phyloP scores from a whole-genome alignment of 345 rosid genomes.

The Hypericum perforatum region DNA sequence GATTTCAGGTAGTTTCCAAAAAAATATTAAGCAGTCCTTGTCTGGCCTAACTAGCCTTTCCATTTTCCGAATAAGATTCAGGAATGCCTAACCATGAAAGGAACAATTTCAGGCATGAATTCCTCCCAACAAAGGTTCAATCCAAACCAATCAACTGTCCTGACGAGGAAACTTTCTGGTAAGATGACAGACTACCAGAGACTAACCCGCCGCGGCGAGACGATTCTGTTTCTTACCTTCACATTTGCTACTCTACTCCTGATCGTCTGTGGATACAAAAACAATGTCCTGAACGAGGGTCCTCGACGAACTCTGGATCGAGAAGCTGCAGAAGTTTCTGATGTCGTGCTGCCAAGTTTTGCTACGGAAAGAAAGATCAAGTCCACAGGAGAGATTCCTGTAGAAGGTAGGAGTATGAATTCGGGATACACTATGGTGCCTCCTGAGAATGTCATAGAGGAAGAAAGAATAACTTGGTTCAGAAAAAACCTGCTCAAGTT shows the following conservation, averaged over 20 bases:
- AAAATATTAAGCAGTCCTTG: too few relatives aligned
- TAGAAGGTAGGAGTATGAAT: slow-evolving; percentile 8
- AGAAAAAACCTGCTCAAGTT: slow-evolving; percentile 26
- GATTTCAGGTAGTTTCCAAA: too few relatives aligned
- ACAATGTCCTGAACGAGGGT: slow-evolving; percentile 13
- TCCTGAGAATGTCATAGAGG: slow-evolving; percentile 33
- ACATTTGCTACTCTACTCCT: slow-evolving; percentile 25
- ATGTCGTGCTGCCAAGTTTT: slow-evolving; percentile 8
- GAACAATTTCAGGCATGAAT: too few relatives aligned
- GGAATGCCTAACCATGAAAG: too few relatives aligned
- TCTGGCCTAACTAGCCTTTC: too few relatives aligned
- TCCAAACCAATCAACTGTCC: not conserved
- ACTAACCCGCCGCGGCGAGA: slow-evolving; percentile 16
- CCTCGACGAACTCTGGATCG: slow-evolving; percentile 12
- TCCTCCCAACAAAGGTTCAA: too few relatives aligned
- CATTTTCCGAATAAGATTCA: too few relatives aligned
- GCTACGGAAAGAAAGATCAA: slow-evolving; percentile 5
- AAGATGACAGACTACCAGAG: slow-evolving; percentile 12
- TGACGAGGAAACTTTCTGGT: slow-evolving; percentile 15
- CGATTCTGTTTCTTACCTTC: slow-evolving; percentile 17
- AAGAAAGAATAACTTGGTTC: slow-evolving; percentile 43
- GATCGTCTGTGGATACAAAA: slow-evolving; percentile 28
- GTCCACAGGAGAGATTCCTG: slow-evolving; percentile 17
- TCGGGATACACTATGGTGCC: slow-evolving; percentile 27
- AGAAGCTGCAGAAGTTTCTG: slow-evolving; percentile 8